These are phyloP conservation scores for Venustampulla echinocandica DNA, from an alignment of 495 filamentous ascomycete genomes.

Conservation along the genomic window DNA sequence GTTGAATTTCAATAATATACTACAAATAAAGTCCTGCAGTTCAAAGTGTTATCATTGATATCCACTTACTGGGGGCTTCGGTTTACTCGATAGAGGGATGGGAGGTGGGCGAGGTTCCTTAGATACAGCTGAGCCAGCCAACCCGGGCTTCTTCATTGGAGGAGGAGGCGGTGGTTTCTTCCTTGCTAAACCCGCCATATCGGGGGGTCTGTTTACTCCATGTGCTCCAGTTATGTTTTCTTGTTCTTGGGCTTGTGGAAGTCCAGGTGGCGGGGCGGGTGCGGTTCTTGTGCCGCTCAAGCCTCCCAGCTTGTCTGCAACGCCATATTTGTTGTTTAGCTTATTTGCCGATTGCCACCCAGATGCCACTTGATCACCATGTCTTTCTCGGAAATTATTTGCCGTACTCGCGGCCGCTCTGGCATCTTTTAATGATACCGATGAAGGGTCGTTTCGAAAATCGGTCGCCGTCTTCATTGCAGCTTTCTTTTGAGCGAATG, in stretches of 20 bases:
- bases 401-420: constrained; percentile 48
- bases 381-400: constrained; percentile 64
- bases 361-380: constrained; percentile 61
- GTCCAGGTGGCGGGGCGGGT: constrained; percentile 4
- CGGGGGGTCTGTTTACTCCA: constrained; percentile 16
- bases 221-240: constrained; percentile 4
- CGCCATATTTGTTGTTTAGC: constrained; percentile 45
- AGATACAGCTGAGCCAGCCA: constrained; percentile 16
- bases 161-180: constrained; percentile 66
- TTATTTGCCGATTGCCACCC: constrained; percentile 53
- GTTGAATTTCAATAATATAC: too few relatives aligned
- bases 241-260: constrained; percentile 2
- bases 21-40: neutral
- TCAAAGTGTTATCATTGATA: neutral
- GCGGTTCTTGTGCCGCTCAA: constrained; percentile 8
- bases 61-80: constrained; percentile 24
- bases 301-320: constrained; percentile 23
- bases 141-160: constrained; percentile 50
- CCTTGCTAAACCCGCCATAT: constrained; percentile 23
- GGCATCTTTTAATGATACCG: constrained; percentile 48
- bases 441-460: constrained; percentile 48
- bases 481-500: constrained; percentile 52
- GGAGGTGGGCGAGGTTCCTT: constrained; percentile 30
- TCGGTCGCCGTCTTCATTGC: constrained; percentile 47
- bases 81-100: constrained; percentile 32